A percentile compares a stretch with the other conserved stretches of the same genome.
These are phyloP conservation scores for Termitomyces sp. DNA, from an alignment of 768 basidiomycete species.

Conservation along the genomic window DNA sequence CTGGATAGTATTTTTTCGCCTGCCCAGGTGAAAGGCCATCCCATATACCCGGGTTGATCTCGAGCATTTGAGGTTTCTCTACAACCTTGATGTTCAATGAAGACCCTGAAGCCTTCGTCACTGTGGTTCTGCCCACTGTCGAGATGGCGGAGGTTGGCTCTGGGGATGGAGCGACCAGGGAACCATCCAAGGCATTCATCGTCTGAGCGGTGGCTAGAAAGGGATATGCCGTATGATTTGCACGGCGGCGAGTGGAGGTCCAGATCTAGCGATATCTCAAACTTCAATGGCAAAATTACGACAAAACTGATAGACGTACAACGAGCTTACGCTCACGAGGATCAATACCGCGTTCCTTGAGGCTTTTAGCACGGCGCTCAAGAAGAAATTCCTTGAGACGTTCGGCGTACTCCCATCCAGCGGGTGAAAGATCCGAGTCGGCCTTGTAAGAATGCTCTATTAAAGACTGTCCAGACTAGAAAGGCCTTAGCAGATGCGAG, in stretches of 20 bases:
- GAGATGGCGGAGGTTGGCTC: slow-evolving; percentile 6
- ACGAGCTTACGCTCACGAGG: slow-evolving; percentile 58
- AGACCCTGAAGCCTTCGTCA: slow-evolving; percentile 11
- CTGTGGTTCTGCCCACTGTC: slow-evolving; percentile 3
- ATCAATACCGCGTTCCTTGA: slow-evolving; percentile 66
- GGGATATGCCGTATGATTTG: slow-evolving; percentile 96
- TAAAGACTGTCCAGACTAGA: slow-evolving; percentile 92
- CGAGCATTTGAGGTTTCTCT: slow-evolving; percentile 94
- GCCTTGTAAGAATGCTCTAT: slow-evolving; percentile 99
- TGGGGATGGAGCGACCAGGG: slow-evolving; percentile 6
- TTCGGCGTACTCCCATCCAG: slow-evolving; percentile 94
- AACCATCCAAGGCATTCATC: slow-evolving; percentile 5
- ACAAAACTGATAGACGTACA: slow-evolving; percentile 33
- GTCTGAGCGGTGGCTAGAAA: slow-evolving; percentile 49
- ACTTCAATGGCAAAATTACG: neutral
- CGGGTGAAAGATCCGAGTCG: slow-evolving; percentile 92
- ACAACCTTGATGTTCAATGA: slow-evolving; percentile 70
- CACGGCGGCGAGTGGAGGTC: slow-evolving; percentile 91
- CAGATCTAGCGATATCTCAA: slow-evolving; percentile 60
- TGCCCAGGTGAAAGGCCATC: slow-evolving; percentile 91
- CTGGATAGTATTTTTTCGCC: slow-evolving; percentile 85
- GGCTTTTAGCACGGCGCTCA: slow-evolving; percentile 70
- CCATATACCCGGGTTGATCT: slow-evolving; percentile 98
- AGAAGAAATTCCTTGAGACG: slow-evolving; percentile 86
- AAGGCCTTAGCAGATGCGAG: neutral